Evolutionary conservation across 768 basidiomycete species (phyloP).

Genomic region (Floccularia luteovirens): DNA sequence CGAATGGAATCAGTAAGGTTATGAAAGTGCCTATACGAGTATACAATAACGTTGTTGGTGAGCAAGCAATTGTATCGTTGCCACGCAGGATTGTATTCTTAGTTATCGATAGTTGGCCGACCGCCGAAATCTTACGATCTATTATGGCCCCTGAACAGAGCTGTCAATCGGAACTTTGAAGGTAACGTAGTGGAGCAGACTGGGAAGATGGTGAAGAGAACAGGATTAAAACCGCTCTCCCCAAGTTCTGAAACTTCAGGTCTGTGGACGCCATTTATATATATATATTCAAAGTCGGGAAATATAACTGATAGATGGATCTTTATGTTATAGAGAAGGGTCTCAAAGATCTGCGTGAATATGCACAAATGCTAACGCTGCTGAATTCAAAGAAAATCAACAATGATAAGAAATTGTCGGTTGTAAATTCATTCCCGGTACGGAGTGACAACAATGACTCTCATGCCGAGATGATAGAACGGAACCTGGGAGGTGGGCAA

Average conservation of each 20-base stretch:
- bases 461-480: conserved; percentile 24
- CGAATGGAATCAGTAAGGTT: conserved; percentile 56
- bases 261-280: too few relatives aligned
- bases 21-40: conserved; percentile 91
- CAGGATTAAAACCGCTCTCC: too few relatives aligned
- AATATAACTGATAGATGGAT: too few relatives aligned
- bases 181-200: conserved; percentile 30
- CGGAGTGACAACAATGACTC: too few relatives aligned
- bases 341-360: too few relatives aligned
- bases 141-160: conserved; percentile 60
- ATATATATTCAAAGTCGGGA: too few relatives aligned
- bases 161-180: conserved; percentile 7
- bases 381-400: too few relatives aligned
- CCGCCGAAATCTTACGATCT: conserved; percentile 70
- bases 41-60: conserved; percentile 83
- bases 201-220: conserved; percentile 7
- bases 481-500: conserved; percentile 25
- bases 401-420: too few relatives aligned
- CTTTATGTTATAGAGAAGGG: too few relatives aligned
- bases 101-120: conserved; percentile 33
- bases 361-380: too few relatives aligned
- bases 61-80: conserved; percentile 10
- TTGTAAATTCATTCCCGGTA: too few relatives aligned
- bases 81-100: neutral
- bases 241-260: too few relatives aligned